Evolutionary conservation across 306 rosid species (phyloP).

Genomic region (Corylus americana): DNA sequence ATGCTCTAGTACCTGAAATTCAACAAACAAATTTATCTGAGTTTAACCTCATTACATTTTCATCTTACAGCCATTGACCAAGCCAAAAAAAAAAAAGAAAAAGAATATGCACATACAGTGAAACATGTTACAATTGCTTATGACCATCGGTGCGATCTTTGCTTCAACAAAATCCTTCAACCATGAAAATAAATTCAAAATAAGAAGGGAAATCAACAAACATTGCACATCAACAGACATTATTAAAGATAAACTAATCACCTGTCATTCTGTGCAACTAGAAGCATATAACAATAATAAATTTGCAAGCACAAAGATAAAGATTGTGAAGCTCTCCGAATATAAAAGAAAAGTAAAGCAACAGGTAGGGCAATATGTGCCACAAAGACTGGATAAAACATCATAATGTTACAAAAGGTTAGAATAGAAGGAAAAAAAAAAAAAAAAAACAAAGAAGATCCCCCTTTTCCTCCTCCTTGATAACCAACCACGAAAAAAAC

Average conservation of each 20-base stretch:
- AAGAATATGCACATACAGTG: constrained; percentile 2
- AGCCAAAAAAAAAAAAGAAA: not conserved
- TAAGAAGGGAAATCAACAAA: not conserved
- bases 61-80: not conserved
- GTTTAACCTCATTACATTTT: not conserved
- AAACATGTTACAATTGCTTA: not conserved
- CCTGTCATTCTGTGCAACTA: not conserved
- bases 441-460: not conserved
- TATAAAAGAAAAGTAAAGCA: not conserved
- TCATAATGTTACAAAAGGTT: not conserved
- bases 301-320: not conserved
- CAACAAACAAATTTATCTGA: not conserved
- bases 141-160: not conserved
- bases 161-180: constrained; percentile 3
- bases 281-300: not conserved
- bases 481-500: not conserved
- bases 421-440: not conserved
- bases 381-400: not conserved
- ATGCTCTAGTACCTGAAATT: not conserved
- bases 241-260: not conserved
- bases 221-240: not conserved
- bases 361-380: not conserved
- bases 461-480: not conserved
- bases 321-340: not conserved
- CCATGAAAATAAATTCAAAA: constrained; percentile 3